phyloP scores from a whole-genome alignment of 78 protist species.

The Creolimax fragrantissima region DNA sequence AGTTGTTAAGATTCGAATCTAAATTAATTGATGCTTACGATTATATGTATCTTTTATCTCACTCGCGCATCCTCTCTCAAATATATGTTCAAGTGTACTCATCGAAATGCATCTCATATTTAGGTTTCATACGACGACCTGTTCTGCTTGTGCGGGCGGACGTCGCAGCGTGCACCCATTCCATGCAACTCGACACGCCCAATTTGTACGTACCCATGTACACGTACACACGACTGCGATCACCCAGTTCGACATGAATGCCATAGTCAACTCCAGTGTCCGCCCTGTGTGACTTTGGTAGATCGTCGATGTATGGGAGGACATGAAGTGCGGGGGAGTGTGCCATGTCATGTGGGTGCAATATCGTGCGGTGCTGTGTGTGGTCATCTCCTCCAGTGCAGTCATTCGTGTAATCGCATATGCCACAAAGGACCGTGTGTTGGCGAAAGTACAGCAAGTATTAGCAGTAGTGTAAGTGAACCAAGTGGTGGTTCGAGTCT shows the following conservation, averaged over 20 bases:
- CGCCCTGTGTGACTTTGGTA: background rate
- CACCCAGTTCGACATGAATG: background rate
- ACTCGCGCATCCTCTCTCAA: no score
- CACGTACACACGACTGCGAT: background rate
- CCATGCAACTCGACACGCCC: constrained; percentile 1
- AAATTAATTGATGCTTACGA: no score
- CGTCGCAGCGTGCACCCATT: background rate
- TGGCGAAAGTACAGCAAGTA: background rate
- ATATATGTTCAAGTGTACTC: no score
- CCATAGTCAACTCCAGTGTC: background rate
- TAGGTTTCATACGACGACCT: background rate
- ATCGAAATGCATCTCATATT: no score
- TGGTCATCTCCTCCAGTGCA: background rate
- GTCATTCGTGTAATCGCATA: background rate
- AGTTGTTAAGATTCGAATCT: no score
- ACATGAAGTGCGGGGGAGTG: background rate
- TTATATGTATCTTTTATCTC: no score
- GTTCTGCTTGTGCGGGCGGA: background rate
- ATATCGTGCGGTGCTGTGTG: background rate
- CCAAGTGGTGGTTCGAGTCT: background rate
- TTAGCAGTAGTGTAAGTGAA: background rate
- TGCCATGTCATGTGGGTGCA: background rate
- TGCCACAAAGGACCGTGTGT: background rate
- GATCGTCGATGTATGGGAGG: constrained; percentile 3
- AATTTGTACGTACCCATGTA: background rate